These are phyloP conservation scores for Nicotiana sylvestris DNA, from an alignment of 257 asterid species.

Conservation along the genomic window DNA sequence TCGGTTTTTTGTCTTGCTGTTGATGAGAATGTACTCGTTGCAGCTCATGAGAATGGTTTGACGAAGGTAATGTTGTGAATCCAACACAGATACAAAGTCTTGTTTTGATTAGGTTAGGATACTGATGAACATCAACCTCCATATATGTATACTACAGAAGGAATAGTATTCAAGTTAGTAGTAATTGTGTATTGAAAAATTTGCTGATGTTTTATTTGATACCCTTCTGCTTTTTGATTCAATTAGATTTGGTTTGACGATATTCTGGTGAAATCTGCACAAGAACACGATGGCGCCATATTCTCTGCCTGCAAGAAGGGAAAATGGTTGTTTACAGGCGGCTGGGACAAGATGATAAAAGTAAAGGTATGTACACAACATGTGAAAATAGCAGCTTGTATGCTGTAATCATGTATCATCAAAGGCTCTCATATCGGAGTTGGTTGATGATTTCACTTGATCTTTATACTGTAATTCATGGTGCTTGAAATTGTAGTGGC, in stretches of 20 bases:
- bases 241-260: constrained; percentile 65
- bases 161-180: not conserved
- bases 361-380: constrained; percentile 45
- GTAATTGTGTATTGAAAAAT: not conserved
- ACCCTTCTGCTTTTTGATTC: not conserved
- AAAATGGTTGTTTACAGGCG: constrained; percentile 72
- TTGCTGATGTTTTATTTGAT: not conserved
- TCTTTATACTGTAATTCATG: not conserved
- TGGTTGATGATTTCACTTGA: not conserved
- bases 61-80: constrained; percentile 34
- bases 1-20: constrained; percentile 62
- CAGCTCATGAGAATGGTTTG: constrained; percentile 66
- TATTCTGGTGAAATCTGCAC: constrained; percentile 44
- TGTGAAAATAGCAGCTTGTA: not conserved
- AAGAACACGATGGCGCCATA: constrained; percentile 56
- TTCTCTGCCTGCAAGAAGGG: constrained; percentile 60
- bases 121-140: not conserved
- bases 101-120: not conserved
- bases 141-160: not conserved
- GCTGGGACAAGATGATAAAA: constrained; percentile 68
- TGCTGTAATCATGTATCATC: not conserved
- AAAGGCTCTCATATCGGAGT: not conserved
- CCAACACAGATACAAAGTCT: not conserved
- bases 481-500: not conserved
- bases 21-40: constrained; percentile 48